phyloP scores from a whole-genome alignment of 768 basidiomycete species.

The Cytidiella melzeri region DNA sequence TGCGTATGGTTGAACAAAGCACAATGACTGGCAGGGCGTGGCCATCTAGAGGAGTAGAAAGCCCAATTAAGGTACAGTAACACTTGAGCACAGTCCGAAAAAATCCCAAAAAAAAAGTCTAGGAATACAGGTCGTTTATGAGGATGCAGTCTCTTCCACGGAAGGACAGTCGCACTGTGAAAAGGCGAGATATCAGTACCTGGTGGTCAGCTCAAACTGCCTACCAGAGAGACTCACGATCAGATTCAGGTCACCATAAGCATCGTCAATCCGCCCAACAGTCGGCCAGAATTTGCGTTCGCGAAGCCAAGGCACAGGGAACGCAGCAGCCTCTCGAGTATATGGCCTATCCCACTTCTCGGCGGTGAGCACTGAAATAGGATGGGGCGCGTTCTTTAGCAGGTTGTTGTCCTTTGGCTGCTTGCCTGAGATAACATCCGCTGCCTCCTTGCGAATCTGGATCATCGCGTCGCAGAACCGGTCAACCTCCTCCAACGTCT shows the following conservation, averaged over 20 bases:
- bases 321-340: slow-evolving; percentile 84
- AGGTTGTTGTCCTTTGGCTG: slow-evolving; percentile 91
- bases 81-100: slow-evolving; percentile 13
- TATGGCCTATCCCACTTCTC: slow-evolving; percentile 86
- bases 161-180: slow-evolving; percentile 78
- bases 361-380: slow-evolving; percentile 62
- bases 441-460: slow-evolving; percentile 85
- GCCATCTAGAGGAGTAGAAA: slow-evolving; percentile 45
- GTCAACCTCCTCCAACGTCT: slow-evolving; percentile 89
- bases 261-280: slow-evolving; percentile 89
- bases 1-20: slow-evolving; percentile 66
- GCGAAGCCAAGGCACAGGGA: slow-evolving; percentile 74
- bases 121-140: slow-evolving; percentile 15
- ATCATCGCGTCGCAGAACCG: slow-evolving; percentile 99
- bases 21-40: slow-evolving; percentile 19
- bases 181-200: slow-evolving; percentile 11
- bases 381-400: slow-evolving; percentile 92
- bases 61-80: slow-evolving; percentile 6
- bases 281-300: slow-evolving; percentile 98
- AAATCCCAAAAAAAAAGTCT: slow-evolving; percentile 12
- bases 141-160: slow-evolving; percentile 66
- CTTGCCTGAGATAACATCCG: slow-evolving; percentile 79
- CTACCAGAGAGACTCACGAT: slow-evolving; percentile 53
- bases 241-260: slow-evolving; percentile 90
- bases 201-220: no score